Base-by-base conservation (phyloP, 129 eudicot genomes). In the Centaurea solstitialis region DNA sequence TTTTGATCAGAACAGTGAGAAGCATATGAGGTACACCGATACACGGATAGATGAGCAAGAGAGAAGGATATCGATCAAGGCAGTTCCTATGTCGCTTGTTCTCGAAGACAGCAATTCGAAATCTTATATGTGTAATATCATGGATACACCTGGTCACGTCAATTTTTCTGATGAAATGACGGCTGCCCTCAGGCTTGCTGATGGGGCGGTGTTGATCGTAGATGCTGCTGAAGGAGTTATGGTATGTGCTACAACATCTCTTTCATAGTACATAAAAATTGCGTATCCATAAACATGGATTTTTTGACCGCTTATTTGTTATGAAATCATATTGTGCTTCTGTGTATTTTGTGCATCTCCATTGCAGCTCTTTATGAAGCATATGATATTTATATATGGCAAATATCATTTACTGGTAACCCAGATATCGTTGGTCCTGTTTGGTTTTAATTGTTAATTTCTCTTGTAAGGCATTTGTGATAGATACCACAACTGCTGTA, bases 211-310 rank as follows among this genome's bases (percentile, higher is more conserved):
- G 47, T 82, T 96, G 79, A 76, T 96, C 75, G 99, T 96, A 10
- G 99, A 96, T 91, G 99, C 99, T 62, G 99, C 93, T 78, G 99
- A 93, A 87, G 99, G 99, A 28, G 99, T 96, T 40, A 89, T 96
- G 99, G 99, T 96, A 43, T 40, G 47, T 45, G 69, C 67, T 79
- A 47, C 70, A 72, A 38, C 45, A 30, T 70, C 69, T 20, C 12
- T 11, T 53, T 76, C 43, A 17, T 57, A 17, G 69, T 43, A 71
- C 80, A 53, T 26, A n/a, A 61, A 57, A 22, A 17, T 33, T 37
- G 10, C 75, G 28, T 30, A 64, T 70, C 15, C 10, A 26, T 74
- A 18, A 17, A 74, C 22, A 65, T 30, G 15, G 7, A 7, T 23
- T 9, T 64, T 11, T 80, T 64, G 57, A 59, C 45, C 22, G 21